Percentiles rank a stretch among this genome's conserved stretches.
phyloP scores from a whole-genome alignment of 2,329 filamentous ascomycete genomes.

The Sporothrix mexicana region DNA sequence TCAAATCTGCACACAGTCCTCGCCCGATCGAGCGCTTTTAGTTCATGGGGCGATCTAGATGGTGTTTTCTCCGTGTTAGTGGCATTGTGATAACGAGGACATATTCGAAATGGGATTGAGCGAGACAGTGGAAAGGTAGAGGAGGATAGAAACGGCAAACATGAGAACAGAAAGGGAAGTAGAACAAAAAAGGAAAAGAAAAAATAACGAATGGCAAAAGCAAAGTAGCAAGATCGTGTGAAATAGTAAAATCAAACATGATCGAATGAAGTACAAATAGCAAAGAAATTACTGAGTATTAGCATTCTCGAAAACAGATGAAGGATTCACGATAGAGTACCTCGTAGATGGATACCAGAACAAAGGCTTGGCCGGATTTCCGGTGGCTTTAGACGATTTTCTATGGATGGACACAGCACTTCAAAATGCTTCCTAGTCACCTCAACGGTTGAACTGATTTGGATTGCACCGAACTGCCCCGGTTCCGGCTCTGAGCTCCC shows the following conservation, averaged over 20 bases:
- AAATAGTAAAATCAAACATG: neutral
- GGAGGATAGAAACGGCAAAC: neutral
- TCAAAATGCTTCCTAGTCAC: neutral
- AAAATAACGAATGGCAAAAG: neutral
- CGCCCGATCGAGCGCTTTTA: neutral
- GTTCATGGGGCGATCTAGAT: neutral
- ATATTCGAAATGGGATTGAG: neutral
- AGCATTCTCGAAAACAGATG: neutral
- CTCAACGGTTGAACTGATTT: no score
- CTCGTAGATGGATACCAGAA: neutral
- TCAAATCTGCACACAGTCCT: neutral
- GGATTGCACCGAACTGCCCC: no score
- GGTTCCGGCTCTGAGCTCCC: neutral
- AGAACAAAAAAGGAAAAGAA: neutral
- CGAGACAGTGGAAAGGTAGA: neutral
- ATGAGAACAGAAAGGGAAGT: neutral
- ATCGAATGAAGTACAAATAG: no score
- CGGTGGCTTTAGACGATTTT: no score
- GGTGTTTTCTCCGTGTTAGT: neutral
- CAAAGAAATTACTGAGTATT: no score
- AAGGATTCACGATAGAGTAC: neutral
- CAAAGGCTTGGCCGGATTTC: neutral
- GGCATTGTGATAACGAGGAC: neutral
- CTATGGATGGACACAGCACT: no score
- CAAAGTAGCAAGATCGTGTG: neutral